Base-by-base conservation (phyloP, 257 asterid genomes). In the Scutellaria galericulata region DNA sequence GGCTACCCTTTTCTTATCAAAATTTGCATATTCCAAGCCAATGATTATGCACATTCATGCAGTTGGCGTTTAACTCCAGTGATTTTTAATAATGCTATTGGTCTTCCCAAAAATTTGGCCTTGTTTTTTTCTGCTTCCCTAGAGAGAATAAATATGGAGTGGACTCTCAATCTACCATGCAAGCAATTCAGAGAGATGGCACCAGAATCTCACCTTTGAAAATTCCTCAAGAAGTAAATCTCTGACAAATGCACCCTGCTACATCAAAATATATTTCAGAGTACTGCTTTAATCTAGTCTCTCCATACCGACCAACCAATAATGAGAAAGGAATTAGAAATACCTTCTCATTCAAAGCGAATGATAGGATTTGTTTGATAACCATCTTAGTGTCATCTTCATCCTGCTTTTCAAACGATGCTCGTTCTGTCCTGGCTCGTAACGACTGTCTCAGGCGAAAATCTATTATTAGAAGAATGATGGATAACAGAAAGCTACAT, bases 221-320 rank as follows among this genome's bases (percentile, higher is more conserved):
- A 91, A 64, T 78, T 94, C 97, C 7, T 89, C 93, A 64, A 91
- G 90, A 63, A 94, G 84, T 76, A 91, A 80, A 75, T 91, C 96
- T 71, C 96, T 85, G 74, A 91, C 84, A 77, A 88, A 94, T 77
- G 92, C 87, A 70, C 90, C 95, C 98, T 94, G 97, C 80, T 50
- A 77, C 24, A 44, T 47, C 66, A 66, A 69, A 63, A 50, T 35
- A 66, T 14, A 68, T 56, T 48, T 71, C 13, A 75, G 54, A 18
- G 22, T 13, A 55, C 48, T 66, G 39, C 8, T 15, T 31, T 59
- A 9, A 41, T 54, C 62, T 51, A 71, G 46, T 72, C 56, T 24
- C 52, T 50, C 60, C 46, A 24, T 62, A 66, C 44, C 8, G 10
- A 12, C 52, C 35, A 70, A 18, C 64, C 62, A 73, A 60, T 41